A percentile compares a stretch with the other conserved stretches of the same genome.
phyloP scores from a whole-genome alignment of 2,329 filamentous ascomycete genomes.

The Aspergillus sp. region DNA sequence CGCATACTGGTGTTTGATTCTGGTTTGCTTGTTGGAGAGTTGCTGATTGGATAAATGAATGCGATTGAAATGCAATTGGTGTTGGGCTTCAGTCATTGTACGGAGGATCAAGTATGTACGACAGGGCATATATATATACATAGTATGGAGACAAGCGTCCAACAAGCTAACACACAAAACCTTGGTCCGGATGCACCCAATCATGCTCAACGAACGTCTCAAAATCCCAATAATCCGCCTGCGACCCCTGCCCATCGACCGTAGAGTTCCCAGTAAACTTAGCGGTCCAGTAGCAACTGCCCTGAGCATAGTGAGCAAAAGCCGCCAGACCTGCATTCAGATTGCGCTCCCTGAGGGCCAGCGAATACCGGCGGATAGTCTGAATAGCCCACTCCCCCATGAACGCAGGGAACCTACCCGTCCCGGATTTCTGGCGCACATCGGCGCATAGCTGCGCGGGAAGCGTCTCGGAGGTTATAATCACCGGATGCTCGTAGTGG shows the following conservation, averaged over 20 bases:
- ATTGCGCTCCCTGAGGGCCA: conserved; percentile 10
- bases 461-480: conserved; percentile 12
- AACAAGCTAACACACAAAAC: too few relatives aligned
- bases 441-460: conserved; percentile 12
- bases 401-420: conserved; percentile 16
- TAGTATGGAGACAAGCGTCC: too few relatives aligned
- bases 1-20: too few relatives aligned
- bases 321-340: conserved; percentile 10
- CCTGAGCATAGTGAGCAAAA: conserved; percentile 10
- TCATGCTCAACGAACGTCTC: conserved; percentile 10
- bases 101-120: neutral
- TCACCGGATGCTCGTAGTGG: conserved; percentile 13
- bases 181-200: conserved; percentile 2
- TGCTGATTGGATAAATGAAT: too few relatives aligned
- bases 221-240: conserved; percentile 13
- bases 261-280: conserved; percentile 12
- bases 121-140: neutral
- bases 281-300: conserved; percentile 16
- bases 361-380: conserved; percentile 8
- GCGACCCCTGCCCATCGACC: conserved; percentile 7
- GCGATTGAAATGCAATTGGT: too few relatives aligned
- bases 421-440: conserved; percentile 7
- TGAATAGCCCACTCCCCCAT: conserved; percentile 19
- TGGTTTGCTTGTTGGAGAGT: too few relatives aligned
- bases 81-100: too few relatives aligned